Base-by-base conservation (phyloP, 768 basidiomycete genomes). In the Termitomyces sp. region DNA sequence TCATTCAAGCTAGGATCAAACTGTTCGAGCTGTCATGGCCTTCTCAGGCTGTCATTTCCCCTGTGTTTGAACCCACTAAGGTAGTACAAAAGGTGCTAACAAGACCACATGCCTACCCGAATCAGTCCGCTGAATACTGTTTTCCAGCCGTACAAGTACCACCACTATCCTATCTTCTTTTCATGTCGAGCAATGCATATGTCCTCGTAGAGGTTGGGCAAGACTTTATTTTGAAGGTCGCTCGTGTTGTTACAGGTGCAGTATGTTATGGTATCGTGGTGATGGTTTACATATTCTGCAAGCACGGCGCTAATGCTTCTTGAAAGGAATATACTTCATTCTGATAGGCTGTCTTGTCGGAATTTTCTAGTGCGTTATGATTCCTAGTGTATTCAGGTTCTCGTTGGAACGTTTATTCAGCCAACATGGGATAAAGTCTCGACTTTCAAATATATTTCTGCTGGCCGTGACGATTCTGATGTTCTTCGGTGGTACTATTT, bases 401-500 rank as follows among this genome's bases (percentile, higher is more conserved):
- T 54, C 44, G 11, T 10, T 25, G 21, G 34, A 32, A 61, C 25
- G 6, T 5, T 14, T 37, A 34, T 40, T 11, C 44, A 70, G 67
- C 21, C 65, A 61, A 25, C 49, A 55, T 43, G 55, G 63, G 34
- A 28, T 60, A 14, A 59, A 50, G n/a, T 48, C 61, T 28, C 61
- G 58, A 8, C 40, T 49, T 40, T 61, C 63, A 16, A 60, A 57
- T 21, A 43, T 66, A 37, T 64, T 62, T 46, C 49, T 70, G 5
- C 45, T 68, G 30, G 28, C 52, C 19, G 61, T 68, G n/a, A 70
- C 67, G 19, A 50, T 54, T 11, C 52, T 68, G 19, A 66, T 68
- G 67, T 70, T 70, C 55, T 28, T 62, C 1, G 68, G 65, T 19
- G 67, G 63, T 11, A 68, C 64, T 2, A 56, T 66, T 35, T 68